Base-by-base conservation (phyloP, 495 filamentous ascomycete genomes). In the Penicillium pancosmium region DNA sequence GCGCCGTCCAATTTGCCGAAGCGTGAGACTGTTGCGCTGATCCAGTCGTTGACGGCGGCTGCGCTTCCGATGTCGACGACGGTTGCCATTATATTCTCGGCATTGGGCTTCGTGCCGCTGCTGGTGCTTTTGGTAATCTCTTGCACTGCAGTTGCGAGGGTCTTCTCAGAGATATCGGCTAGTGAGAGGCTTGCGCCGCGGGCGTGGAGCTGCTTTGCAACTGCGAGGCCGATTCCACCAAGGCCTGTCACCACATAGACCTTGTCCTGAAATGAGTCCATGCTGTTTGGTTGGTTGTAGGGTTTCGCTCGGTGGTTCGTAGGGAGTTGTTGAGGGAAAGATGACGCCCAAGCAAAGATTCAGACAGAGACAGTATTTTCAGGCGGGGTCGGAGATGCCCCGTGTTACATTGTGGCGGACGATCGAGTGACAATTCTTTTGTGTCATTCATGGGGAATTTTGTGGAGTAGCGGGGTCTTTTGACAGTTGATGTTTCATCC, bases 211-310 rank as follows among this genome's bases (percentile, higher is more conserved):
- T 80, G 77, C 34, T 76, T 72, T 49, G 82, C 77, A 21, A 82
- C 81, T n/a, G 81, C 80, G 23, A 82, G 70, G n/a, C 82, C 84
- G 50, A 86, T 86, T 9, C 84, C 84, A 2, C 81, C 75, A 12
- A 77, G 80, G 46, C 83, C 83, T 23, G 83, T 86, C 33, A 86
- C 63, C 41, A 76, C 78, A 63, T 82, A 79, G 54, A 83, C 78
- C 71, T 79, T 83, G 49, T 64, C 65, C 56, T 72, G 55, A 52
- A 77, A 55, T 44, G 68, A 44, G 52, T 69, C 55, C 66, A 69
- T 71, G 53, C 6, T 51, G 40, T 13, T 16, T 44, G 15, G n/a
- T 16, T 21, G 50, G 13, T 19, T 44, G 41, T 4, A 19, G 15
- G 41, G 16, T 16, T 44, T 18, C 13, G 16, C 31, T 53, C 25